Conservation (phyloP, 441 rosid species). For the Erysimum cheiri region DNA sequence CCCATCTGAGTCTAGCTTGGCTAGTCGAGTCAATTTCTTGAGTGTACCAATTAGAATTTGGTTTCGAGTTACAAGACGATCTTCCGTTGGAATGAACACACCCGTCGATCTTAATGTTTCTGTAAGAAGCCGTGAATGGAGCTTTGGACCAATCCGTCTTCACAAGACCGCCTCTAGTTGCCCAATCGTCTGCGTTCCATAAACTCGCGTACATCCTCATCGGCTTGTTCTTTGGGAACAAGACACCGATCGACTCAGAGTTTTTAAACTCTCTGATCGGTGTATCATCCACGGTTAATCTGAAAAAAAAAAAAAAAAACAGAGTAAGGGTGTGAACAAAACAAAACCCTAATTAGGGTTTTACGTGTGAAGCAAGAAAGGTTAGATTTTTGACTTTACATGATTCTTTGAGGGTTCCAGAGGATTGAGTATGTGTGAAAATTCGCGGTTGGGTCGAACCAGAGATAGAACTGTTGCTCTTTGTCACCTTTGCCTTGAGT, state of each 20-base stretch:
- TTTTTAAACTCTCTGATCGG: constrained; percentile 75
- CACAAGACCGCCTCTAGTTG: constrained; percentile 64
- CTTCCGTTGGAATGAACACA: constrained; percentile 50
- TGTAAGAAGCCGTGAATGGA: constrained; percentile 63
- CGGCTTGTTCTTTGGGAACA: constrained; percentile 58
- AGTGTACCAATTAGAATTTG: constrained; percentile 43
- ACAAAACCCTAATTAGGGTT: constrained; percentile 35
- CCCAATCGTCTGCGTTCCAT: constrained; percentile 74
- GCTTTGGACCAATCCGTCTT: constrained; percentile 67
- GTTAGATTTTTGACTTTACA: constrained; percentile 37
- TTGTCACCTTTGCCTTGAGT: constrained; percentile 62
- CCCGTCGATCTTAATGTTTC: constrained; percentile 52
- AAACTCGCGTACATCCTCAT: constrained; percentile 63
- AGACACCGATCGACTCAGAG: constrained; percentile 53
- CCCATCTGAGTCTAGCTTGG: constrained; percentile 62
- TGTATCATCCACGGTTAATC: constrained; percentile 62
- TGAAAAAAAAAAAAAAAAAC: constrained; percentile 22
- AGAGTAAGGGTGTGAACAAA: neutral
- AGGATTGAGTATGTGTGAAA: constrained; percentile 54
- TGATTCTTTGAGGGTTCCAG: constrained; percentile 57
- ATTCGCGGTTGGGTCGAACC: constrained; percentile 43
- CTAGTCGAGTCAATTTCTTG: constrained; percentile 48
- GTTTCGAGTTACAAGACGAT: constrained; percentile 45
- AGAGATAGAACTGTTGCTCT: constrained; percentile 49
- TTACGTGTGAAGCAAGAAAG: constrained; percentile 24